Conservation (phyloP, 164 flowering plant genomes). For the Pachysandra terminalis region DNA sequence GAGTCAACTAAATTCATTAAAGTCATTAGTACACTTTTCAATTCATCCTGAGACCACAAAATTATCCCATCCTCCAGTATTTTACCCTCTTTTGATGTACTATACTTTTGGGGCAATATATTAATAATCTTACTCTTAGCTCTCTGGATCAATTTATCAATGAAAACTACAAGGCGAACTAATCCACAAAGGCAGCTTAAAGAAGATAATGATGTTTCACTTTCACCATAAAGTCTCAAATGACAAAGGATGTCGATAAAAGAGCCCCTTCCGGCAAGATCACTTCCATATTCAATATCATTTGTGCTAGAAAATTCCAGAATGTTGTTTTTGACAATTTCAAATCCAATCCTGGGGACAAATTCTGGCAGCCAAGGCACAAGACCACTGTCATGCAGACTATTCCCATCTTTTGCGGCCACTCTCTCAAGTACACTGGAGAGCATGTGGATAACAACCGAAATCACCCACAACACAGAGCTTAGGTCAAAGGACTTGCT, state of each 20-base stretch:
- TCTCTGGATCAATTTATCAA: constrained; percentile 51
- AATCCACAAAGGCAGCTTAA: constrained; percentile 66
- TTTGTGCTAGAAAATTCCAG: constrained; percentile 29
- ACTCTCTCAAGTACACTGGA: constrained; percentile 54
- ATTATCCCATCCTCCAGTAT: constrained; percentile 59
- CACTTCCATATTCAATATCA: constrained; percentile 7
- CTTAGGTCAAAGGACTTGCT: constrained; percentile 12
- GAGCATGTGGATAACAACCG: constrained; percentile 67
- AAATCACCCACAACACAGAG: constrained; percentile 70
- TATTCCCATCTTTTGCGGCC: constrained; percentile 34
- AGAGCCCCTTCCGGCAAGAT: constrained; percentile 28
- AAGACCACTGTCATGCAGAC: constrained; percentile 14
- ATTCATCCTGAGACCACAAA: constrained; percentile 35
- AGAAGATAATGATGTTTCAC: constrained; percentile 62
- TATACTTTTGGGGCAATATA: constrained; percentile 11
- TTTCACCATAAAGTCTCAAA: constrained; percentile 42
- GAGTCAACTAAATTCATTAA: constrained; percentile 38
- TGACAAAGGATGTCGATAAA: constrained; percentile 44
- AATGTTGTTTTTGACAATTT: constrained; percentile 46
- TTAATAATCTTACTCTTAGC: constrained; percentile 30
- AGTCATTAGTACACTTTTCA: constrained; percentile 30
- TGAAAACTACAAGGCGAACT: constrained; percentile 32
- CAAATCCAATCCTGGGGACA: constrained; percentile 66
- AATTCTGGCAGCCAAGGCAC: constrained; percentile 71
- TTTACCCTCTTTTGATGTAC: too few relatives aligned